Evolutionary conservation across 2,329 filamentous ascomycete genomes (phyloP).

Genomic region (Elsinoe batatas): DNA sequence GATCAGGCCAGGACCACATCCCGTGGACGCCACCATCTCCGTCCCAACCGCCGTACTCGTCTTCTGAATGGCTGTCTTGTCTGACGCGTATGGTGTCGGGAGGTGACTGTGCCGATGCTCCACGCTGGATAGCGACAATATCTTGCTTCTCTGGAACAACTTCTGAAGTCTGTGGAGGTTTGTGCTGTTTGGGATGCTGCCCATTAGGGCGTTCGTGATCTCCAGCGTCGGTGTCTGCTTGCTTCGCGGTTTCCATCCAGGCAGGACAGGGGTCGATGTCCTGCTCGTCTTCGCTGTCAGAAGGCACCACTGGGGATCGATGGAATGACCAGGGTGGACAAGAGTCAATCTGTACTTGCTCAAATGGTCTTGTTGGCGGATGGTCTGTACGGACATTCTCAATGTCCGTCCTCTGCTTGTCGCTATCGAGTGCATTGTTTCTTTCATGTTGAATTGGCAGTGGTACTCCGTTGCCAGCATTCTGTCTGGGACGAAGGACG

Average conservation of each 20-base stretch:
- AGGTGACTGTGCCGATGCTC: no score
- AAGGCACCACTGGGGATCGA: not conserved
- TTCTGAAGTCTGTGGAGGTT: no score
- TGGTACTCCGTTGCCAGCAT: not conserved
- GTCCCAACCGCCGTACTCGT: not conserved
- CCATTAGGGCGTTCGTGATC: not conserved
- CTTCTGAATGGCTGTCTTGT: not conserved
- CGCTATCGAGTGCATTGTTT: no score
- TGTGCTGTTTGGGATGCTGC: not conserved
- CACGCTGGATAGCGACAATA: no score
- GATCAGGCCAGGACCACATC: not conserved
- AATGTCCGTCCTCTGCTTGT: no score
- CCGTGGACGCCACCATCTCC: slow-evolving; percentile 6
- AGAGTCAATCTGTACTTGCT: not conserved
- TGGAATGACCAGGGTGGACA: not conserved
- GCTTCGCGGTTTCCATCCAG: not conserved
- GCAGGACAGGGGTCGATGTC: not conserved
- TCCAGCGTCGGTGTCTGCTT: not conserved
- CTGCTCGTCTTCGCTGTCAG: not conserved
- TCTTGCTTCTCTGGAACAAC: no score
- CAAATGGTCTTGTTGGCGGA: no score
- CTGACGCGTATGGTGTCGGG: not conserved
- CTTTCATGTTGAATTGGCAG: no score
- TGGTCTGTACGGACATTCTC: no score
- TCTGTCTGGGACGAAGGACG: not conserved